phyloP scores from a whole-genome alignment of 2,329 filamentous ascomycete genomes.

The Grosmannia huntii region DNA sequence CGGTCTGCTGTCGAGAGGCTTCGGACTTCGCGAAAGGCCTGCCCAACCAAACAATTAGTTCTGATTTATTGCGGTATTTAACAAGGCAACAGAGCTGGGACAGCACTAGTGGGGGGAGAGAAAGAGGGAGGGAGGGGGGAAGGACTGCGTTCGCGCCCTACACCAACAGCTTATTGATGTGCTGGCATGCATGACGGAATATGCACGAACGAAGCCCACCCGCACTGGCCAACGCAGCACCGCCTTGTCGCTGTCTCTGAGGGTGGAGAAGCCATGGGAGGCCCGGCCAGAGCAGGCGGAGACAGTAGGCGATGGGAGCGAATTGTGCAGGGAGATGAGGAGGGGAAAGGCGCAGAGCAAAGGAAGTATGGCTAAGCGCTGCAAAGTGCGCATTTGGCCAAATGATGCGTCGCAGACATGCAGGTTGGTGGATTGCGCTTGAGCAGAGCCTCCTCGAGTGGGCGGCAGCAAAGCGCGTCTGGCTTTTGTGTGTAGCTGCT shows the following conservation, averaged over 20 bases:
- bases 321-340: neutral
- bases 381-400: neutral
- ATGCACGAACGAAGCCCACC: constrained; percentile 37
- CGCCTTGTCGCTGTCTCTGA: neutral
- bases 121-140: neutral
- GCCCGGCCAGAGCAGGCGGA: neutral
- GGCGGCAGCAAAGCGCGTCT: neutral
- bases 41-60: constrained; percentile 23
- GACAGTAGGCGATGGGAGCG: neutral
- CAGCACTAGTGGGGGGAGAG: constrained; percentile 17
- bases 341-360: neutral
- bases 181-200: constrained; percentile 48
- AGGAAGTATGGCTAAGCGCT: neutral
- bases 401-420: neutral
- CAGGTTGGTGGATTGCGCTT: neutral
- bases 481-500: neutral
- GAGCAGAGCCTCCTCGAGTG: neutral
- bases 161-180: constrained; percentile 28
- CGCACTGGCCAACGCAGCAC: constrained; percentile 30
- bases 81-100: constrained; percentile 9
- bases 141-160: constrained; percentile 24
- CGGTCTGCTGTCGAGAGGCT: constrained; percentile 10
- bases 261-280: neutral
- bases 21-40: constrained; percentile 15
- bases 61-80: constrained; percentile 23